Base-by-base conservation (phyloP, 139 green algal genomes). In the Asterochloris sp. region DNA sequence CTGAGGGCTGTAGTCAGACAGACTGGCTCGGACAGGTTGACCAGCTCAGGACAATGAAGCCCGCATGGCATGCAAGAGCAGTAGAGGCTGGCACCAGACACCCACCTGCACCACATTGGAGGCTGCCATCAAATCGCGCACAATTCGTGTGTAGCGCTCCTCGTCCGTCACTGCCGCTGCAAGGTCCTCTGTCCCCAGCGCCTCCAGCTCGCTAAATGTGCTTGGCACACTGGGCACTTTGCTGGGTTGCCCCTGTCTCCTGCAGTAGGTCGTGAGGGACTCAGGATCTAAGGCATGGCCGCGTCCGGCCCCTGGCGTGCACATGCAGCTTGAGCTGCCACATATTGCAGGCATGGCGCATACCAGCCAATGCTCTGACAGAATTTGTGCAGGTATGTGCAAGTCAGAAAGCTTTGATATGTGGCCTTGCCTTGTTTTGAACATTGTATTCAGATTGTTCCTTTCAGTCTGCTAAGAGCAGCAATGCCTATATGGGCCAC, bases 121-220 rank as follows among this genome's bases (percentile, higher is more conserved):
- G 11, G 14, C 68, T 24, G 76, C 23, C 76, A 80, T 69, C 24
- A 80, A 26, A 10, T 27, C 68, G 23, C n/a, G 24, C 23, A 80
- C 76, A 69, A 80, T n/a, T 14, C 60, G 21, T n/a, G 60, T 14
- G 24, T 80, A 80, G n/a, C 68, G 67, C 24, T 61, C 38, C 24
- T 80, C 60, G 13, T 80, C 60, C 11, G 68, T n/a, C 61, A 80
- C 60, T 62, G 68, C 23, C 15, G 76, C 76, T 24, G 76, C 76
- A 61, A 80, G 76, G 11, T 60, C 76, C 60, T 80, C 76, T 26
- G 67, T 80, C 13, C 76, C 68, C 54, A 80, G 24, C 24, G 60
- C 68, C 24, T 24, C 76, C 19, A 80, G 76, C 60, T 80, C 76
- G 68, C 60, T 24, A 47, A 80, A 80, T 26, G 38, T 54, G 38